These are phyloP conservation scores for Cynanchum wilfordii DNA, from an alignment of 257 asterid species.

Conservation along the genomic window DNA sequence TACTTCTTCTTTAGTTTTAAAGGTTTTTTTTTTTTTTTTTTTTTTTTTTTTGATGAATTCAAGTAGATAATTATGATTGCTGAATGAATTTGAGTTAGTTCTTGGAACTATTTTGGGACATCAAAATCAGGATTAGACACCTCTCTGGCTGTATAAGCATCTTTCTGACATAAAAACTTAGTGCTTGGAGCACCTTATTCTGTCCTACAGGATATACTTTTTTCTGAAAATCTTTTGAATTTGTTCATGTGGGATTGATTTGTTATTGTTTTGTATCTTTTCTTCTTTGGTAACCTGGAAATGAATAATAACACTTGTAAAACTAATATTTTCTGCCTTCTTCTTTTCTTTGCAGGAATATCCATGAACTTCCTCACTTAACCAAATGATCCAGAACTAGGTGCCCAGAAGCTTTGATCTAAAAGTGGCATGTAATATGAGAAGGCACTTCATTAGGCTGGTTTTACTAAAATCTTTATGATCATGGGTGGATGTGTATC, in stretches of 20 bases:
- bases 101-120: background rate
- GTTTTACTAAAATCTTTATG: constrained; percentile 23
- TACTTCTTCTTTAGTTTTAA: background rate
- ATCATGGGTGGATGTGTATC: constrained; percentile 89
- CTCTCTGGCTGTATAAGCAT: background rate
- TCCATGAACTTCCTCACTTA: background rate
- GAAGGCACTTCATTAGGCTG: constrained; percentile 8
- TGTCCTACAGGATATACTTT: background rate
- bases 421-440: constrained; percentile 10
- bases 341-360: constrained; percentile 1
- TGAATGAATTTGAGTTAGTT: background rate
- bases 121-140: background rate
- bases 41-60: background rate
- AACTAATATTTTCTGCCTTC: background rate
- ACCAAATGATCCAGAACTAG: background rate
- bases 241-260: background rate
- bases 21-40: background rate
- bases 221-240: background rate
- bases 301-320: background rate
- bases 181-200: background rate
- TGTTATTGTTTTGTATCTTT: too few species aligned
- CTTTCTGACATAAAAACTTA: background rate
- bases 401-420: background rate
- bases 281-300: background rate
- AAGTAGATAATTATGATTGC: background rate